Base-by-base conservation (phyloP, 208 protist genomes). In the Crithidia sp. region DNA sequence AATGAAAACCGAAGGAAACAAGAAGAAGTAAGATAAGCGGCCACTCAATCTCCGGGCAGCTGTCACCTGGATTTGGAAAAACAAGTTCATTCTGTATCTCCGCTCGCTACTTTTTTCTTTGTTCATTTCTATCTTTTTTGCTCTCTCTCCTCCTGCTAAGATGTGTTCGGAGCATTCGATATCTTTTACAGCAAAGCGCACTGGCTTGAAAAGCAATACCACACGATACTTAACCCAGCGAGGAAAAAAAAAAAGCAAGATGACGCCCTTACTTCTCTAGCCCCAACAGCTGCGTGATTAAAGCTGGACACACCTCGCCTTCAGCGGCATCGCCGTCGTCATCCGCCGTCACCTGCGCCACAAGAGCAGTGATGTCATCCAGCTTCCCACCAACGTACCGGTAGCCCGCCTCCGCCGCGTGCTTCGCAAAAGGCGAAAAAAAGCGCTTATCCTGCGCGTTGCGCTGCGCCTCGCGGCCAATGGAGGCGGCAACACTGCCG, bases 361-460 rank as follows among this genome's bases (percentile, higher is more conserved):
- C 86, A 12, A 96, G 67, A 57, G 87, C 83, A 0, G 92, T 96
- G 17, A 96, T 87, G 68, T 96, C 92, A 67, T 96, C 92, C 19
- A 94, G 74, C 64, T 96, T 96, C 17, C 92, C 92, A 41, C 92
- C 92, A 13, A 57, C 74, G 67, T 93, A 93, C 17, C 66, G 74
- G 72, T 91, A 93, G 9, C 92, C 92, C 12, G 74, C 71, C 39
- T 71, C 63, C 37, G 65, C 62, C 4, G 92, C 92, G 37, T 92
- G 81, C 52, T 76, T 85, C n/a, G 92, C 87, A 79, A 96, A 96
- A 2, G 92, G 92, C 2, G 92, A 94, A 43, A 84, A 69, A 68
- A 85, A 91, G 10, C 80, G 71, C n/a, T 44, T 56, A 69, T 92
- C 77, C 9, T 79, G 70, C 8, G 67, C 89, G 68, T 93, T 90